phyloP scores from a whole-genome alignment of 345 rosid species.

The Brassica incana region DNA sequence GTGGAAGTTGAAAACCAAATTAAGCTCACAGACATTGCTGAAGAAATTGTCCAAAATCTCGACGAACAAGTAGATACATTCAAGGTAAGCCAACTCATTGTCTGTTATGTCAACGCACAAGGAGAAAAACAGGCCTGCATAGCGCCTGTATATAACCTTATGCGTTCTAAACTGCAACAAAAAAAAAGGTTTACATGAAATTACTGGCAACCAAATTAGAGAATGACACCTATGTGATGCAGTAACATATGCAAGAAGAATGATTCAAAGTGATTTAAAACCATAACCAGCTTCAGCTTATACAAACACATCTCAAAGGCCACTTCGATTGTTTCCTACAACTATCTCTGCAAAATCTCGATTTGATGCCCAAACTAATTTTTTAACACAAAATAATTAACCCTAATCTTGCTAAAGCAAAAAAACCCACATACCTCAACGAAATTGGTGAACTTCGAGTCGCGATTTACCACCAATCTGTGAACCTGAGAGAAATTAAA shows the following conservation, averaged over 20 bases:
- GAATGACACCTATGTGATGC: no score
- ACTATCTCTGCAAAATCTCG: no score
- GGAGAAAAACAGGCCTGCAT: slow-evolving; percentile 92
- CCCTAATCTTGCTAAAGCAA: background rate
- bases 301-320: no score
- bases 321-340: no score
- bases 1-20: slow-evolving; percentile 95
- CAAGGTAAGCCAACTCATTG: slow-evolving; percentile 90
- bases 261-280: background rate
- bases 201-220: no score
- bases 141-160: slow-evolving; percentile 94
- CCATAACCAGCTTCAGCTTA: background rate
- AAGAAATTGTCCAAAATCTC: slow-evolving; percentile 98
- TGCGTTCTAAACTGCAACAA: slow-evolving; percentile 75
- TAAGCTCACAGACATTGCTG: slow-evolving; percentile 98
- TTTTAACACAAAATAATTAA: background rate
- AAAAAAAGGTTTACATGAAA: background rate
- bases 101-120: slow-evolving; percentile 93
- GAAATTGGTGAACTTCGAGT: slow-evolving; percentile 92
- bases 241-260: background rate
- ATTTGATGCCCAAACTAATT: no score
- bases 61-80: slow-evolving; percentile 90
- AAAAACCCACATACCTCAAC: slow-evolving; percentile 67
- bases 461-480: slow-evolving; percentile 93
- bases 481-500: slow-evolving; percentile 57